phyloP scores from a whole-genome alignment of 169 alveolate species.

The Cryptosporidium xiaoi region DNA sequence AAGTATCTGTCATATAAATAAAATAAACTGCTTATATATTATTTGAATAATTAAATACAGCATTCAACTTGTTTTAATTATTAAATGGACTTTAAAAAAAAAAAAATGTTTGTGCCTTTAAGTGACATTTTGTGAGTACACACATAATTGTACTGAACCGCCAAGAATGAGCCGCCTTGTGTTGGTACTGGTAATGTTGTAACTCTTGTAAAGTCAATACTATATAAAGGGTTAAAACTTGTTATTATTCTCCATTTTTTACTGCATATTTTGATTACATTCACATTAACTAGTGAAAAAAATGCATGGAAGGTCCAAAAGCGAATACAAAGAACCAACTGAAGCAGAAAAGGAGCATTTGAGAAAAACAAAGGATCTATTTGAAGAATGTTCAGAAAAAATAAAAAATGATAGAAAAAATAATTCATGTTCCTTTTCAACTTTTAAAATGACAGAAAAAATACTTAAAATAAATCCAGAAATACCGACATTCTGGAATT shows the following conservation, averaged over 20 bases:
- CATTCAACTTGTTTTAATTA: too few relatives aligned
- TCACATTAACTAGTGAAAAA: background rate
- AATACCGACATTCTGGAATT: constrained; percentile 75
- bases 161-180: background rate
- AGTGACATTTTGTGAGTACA: constrained; percentile 37
- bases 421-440: background rate
- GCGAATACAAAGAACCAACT: constrained; percentile 27
- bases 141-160: constrained; percentile 9
- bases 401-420: constrained; percentile 12
- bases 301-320: constrained; percentile 49
- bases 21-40: too few relatives aligned
- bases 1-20: too few relatives aligned
- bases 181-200: too few relatives aligned
- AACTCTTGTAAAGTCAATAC: too few relatives aligned
- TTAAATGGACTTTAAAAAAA: too few relatives aligned
- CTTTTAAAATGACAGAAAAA: constrained; percentile 62
- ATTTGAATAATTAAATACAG: too few relatives aligned
- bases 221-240: too few relatives aligned
- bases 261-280: too few relatives aligned
- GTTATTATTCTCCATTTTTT: too few relatives aligned
- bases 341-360: constrained; percentile 32
- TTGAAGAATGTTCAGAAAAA: constrained; percentile 11
- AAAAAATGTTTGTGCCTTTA: too few relatives aligned
- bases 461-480: constrained; percentile 68
- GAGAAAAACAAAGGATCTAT: constrained; percentile 10